phyloP scores from a whole-genome alignment of 352 stramenopile genomes.

The Phytophthora multivora region DNA sequence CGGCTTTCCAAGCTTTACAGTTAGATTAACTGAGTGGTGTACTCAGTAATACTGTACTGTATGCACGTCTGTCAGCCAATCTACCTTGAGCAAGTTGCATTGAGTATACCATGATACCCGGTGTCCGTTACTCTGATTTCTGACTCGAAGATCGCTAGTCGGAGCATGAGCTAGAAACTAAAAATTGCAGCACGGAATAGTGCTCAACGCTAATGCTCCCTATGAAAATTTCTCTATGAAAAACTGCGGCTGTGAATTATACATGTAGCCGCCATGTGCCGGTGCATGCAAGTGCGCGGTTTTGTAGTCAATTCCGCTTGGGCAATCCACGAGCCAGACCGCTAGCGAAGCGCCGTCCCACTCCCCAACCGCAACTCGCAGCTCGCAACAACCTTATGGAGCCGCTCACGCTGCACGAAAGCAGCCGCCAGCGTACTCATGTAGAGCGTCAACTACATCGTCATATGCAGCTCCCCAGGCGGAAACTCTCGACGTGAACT shows the following conservation, averaged over 20 bases:
- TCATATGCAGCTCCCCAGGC: slow-evolving; percentile 9
- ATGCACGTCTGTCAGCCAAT: no score
- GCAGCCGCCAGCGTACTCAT: slow-evolving; percentile 3
- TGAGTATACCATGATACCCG: not conserved
- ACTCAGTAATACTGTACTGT: no score
- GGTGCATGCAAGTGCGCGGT: slow-evolving; percentile 14
- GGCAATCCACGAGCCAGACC: slow-evolving; percentile 21
- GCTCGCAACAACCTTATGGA: not conserved
- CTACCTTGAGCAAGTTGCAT: slow-evolving; percentile 11
- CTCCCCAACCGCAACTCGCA: slow-evolving; percentile 2
- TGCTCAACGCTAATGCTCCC: not conserved
- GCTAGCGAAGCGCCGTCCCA: slow-evolving; percentile 24
- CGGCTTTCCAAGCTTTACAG: not conserved
- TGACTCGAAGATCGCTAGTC: slow-evolving; percentile 14
- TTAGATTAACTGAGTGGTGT: not conserved
- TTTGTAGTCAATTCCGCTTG: slow-evolving; percentile 24
- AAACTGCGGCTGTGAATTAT: not conserved
- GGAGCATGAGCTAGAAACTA: not conserved
- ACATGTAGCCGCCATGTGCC: slow-evolving; percentile 1
- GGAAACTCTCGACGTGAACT: slow-evolving; percentile 3
- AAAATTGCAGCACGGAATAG: not conserved
- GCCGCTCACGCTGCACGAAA: slow-evolving; percentile 11
- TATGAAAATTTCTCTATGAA: not conserved
- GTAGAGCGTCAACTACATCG: slow-evolving; percentile 1
- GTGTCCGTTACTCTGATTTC: slow-evolving; percentile 3